A percentile compares a stretch with the other conserved stretches of the same genome.
These are phyloP conservation scores for Forsythia suspensa DNA, from an alignment of 257 asterid species.

Conservation along the genomic window DNA sequence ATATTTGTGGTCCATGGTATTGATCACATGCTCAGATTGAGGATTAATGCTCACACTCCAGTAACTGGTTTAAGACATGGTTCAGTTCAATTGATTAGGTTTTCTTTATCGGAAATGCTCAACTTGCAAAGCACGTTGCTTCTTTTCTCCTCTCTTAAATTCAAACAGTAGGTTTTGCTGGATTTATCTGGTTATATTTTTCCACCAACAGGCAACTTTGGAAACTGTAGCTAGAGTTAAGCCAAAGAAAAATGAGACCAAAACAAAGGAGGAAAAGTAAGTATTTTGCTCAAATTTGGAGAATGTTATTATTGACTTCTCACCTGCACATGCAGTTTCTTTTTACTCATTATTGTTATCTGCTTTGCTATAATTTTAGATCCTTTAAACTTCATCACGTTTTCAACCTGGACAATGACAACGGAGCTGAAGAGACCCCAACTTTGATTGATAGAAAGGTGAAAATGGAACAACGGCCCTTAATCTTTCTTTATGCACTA, in stretches of 20 bases:
- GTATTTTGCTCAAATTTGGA: neutral
- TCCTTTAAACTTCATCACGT: slow-evolving; percentile 83
- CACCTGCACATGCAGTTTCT: slow-evolving; percentile 15
- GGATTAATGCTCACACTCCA: neutral
- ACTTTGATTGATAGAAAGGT: slow-evolving; percentile 97
- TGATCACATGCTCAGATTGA: neutral
- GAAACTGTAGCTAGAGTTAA: slow-evolving; percentile 99
- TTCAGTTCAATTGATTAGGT: neutral
- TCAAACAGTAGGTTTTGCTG: slow-evolving; percentile 2
- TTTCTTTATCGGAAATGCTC: slow-evolving; percentile 4
- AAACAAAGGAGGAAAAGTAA: slow-evolving; percentile 87
- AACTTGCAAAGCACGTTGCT: neutral
- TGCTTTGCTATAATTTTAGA: slow-evolving; percentile 42
- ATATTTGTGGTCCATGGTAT: neutral
- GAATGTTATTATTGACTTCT: slow-evolving; percentile 15
- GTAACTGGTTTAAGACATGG: neutral
- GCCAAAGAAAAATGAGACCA: slow-evolving; percentile 83
- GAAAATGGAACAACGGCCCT: slow-evolving; percentile 3
- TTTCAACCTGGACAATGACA: slow-evolving; percentile 91
- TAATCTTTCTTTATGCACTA: neutral
- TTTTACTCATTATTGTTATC: slow-evolving; percentile 15
- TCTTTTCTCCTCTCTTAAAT: neutral
- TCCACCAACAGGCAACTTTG: slow-evolving; percentile 72
- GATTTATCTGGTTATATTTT: slow-evolving; percentile 26
- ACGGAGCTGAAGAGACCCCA: slow-evolving; percentile 96